These are phyloP conservation scores for Apiotrichum veenhuisii DNA, from an alignment of 1,284 basidiomycete genomes.

Conservation along the genomic window DNA sequence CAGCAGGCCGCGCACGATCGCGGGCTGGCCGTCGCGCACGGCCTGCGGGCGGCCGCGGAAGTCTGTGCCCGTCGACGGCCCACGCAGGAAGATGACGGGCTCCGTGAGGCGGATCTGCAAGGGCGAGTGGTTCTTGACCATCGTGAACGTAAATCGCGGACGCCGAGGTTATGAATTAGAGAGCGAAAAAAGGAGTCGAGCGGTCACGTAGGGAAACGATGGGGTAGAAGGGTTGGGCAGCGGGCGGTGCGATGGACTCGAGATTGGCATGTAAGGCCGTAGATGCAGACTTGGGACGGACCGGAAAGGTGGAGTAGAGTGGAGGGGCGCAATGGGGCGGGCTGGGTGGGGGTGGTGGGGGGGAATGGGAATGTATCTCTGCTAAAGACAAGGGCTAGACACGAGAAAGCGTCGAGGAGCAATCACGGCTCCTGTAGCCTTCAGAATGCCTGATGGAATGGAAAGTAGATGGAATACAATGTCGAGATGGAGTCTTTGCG, in stretches of 20 bases:
- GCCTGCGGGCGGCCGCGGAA: conserved; percentile 52
- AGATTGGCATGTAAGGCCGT: background rate
- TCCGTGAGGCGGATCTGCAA: conserved; percentile 71
- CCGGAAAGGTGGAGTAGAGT: too few species aligned
- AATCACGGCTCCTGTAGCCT: too few species aligned
- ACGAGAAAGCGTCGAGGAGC: too few species aligned
- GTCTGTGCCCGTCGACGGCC: conserved; percentile 47
- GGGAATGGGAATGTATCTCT: too few species aligned
- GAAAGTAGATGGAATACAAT: too few species aligned
- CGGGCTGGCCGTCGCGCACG: conserved; percentile 59
- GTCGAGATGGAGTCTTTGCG: too few species aligned
- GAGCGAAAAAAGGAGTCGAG: background rate
- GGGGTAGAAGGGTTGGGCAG: background rate
- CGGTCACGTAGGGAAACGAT: background rate
- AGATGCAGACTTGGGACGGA: conserved; percentile 58
- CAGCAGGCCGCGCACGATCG: conserved; percentile 82
- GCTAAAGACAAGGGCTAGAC: too few species aligned
- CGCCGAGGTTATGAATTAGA: too few species aligned
- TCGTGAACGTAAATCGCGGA: too few species aligned
- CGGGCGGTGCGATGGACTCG: background rate
- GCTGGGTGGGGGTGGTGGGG: too few species aligned
- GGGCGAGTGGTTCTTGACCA: conserved; percentile 65
- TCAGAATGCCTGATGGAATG: too few species aligned
- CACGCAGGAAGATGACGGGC: conserved; percentile 72
- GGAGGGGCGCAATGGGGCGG: too few species aligned